Base-by-base conservation (phyloP, 2,329 filamentous ascomycete species). In the Microsporum ferrugineum region DNA sequence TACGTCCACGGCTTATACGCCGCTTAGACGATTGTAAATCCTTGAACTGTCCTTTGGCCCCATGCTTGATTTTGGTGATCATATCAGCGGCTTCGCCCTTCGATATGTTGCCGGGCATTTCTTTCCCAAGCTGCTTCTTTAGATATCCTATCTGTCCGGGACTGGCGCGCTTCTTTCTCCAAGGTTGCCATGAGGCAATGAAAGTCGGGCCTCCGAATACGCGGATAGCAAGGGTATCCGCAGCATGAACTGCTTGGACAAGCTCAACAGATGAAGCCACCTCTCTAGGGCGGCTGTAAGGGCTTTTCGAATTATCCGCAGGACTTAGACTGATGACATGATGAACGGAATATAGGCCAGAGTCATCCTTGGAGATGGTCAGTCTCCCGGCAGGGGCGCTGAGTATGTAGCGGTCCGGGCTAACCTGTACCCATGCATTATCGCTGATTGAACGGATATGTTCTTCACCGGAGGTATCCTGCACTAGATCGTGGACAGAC, bases 51-150 rank as follows among this genome's bases (percentile, higher is more conserved):
- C 88, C 70, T 78, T 81, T 77, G 0, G 88, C 88, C 0, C 91
- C 91, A 70, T 92, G 88, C 72, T 87, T 91, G 62, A 96, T 71
- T 72, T 94, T 94, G 14, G 89, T 95, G 65, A 96, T 95, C 88
- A 95, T 92, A 70, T 96, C 91, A 1, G 81, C 82, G 3, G 90
- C 91, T 69, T 83, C 84, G 4, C 91, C 91, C 72, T 91, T 95
- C n/a, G 82, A 89, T 60, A 95, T 69, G 36, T 84, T 79, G 0
- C 76, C 74, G 0, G 74, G 66, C 1, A 76, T 81, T 2, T 82
- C 75, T 1, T 82, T 82, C 12, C 66, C 66, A 29, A 73, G 68
- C n/a, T 70, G 53, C 39, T 72, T 73, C 62, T 79, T 79, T 41
- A 80, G 65, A 60, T 78, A 72, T 3, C 67, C 65, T 14, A 79